Conservation (phyloP, 257 asterid species). For the Solanum ossicruentum region DNA sequence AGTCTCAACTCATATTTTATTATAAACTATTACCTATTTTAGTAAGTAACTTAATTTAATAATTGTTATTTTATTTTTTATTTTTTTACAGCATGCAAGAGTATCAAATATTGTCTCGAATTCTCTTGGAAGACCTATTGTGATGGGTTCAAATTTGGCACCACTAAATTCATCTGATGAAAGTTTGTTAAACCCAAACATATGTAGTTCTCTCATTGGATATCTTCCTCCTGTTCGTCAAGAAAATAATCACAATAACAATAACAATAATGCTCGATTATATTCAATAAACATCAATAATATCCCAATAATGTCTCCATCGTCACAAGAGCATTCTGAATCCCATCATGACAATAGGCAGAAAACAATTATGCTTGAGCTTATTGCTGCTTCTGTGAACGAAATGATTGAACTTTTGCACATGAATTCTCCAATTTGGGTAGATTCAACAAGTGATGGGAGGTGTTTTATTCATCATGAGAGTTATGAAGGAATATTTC, state of each 20-base stretch:
- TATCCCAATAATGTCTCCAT: background rate
- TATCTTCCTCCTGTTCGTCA: background rate
- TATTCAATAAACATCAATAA: background rate
- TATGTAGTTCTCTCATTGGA: constrained; percentile 3
- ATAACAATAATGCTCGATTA: background rate
- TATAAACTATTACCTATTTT: background rate
- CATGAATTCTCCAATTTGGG: constrained; percentile 52
- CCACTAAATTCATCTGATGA: background rate
- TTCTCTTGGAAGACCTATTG: constrained; percentile 14
- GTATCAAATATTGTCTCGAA: constrained; percentile 15
- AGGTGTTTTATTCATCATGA: constrained; percentile 28
- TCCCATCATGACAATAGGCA: constrained; percentile 11
- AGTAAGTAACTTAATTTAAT: background rate
- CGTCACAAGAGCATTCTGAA: background rate
- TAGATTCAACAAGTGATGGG: constrained; percentile 26
- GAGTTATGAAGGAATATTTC: constrained; percentile 39
- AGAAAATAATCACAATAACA: background rate
- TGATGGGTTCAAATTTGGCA: background rate
- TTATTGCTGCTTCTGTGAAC: constrained; percentile 28
- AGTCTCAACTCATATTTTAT: background rate
- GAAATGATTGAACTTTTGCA: constrained; percentile 46
- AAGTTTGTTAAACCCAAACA: constrained; percentile 4
- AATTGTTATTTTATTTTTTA: background rate
- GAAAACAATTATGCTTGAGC: constrained; percentile 19
- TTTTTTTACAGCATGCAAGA: constrained; percentile 24